These are phyloP conservation scores for Prunus kanzakura DNA, from an alignment of 306 rosid genomes.

Conservation along the genomic window DNA sequence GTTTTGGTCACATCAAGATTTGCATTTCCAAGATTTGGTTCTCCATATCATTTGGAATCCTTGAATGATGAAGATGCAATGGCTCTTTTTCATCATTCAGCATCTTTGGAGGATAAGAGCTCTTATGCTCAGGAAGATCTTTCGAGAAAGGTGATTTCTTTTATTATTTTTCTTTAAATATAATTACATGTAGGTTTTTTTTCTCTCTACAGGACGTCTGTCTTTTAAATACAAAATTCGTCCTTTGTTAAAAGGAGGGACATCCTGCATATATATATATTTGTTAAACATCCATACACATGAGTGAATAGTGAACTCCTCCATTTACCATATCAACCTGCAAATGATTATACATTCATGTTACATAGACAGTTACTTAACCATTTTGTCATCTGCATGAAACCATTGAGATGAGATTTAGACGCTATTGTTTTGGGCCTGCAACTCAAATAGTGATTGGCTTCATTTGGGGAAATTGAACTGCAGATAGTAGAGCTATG, in stretches of 20 bases:
- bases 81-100: constrained; percentile 34
- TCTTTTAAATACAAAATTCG: no score
- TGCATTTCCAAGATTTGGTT: constrained; percentile 25
- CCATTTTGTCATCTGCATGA: constrained; percentile 14
- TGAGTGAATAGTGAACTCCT: not conserved
- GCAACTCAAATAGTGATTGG: no score
- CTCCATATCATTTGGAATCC: constrained; percentile 27
- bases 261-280: no score
- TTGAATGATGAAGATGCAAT: constrained; percentile 37
- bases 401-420: constrained; percentile 7
- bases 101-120: constrained; percentile 26
- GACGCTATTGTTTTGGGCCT: not conserved
- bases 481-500: constrained; percentile 51
- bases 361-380: not conserved
- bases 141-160: constrained; percentile 39
- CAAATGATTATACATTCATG: not conserved
- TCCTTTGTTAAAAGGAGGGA: no score
- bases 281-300: no score
- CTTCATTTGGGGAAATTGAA: not conserved
- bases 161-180: not conserved
- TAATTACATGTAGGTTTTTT: no score
- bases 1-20: constrained; percentile 18
- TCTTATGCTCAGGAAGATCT: constrained; percentile 23
- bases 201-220: no score
- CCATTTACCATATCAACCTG: not conserved